Base-by-base conservation (phyloP, 495 filamentous ascomycete species). In the Friedmanniomyces simplex region DNA sequence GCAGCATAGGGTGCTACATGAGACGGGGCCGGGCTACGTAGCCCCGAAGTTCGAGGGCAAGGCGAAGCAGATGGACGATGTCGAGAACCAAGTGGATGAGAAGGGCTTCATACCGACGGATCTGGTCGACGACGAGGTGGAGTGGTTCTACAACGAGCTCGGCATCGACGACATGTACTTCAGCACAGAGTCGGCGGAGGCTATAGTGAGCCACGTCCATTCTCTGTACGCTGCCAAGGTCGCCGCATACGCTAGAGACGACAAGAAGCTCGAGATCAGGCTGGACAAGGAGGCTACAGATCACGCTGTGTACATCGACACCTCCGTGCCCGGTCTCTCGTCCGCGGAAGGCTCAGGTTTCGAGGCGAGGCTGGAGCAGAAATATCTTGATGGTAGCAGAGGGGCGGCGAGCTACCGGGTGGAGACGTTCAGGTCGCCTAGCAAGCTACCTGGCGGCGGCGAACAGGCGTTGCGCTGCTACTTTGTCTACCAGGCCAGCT, bases 121-220 rank as follows among this genome's bases (percentile, higher is more conserved):
- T 42, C 86, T 96, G 61, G 79, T 96, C 37, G 82, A 90, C 55
- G 79, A 82, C 1, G 89, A 98, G 72, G 88, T 89, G 30, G 78
- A 79, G 18, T 97, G 93, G 94, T 98, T 98, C 77, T 98, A 98
- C 74, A 87, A 93, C 63, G 86, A 90, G 69, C 79, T 98, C 14
- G 94, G 93, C 52, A 98, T 98, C 66, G 93, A 98, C 71, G 93
- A 98, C 72, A 91, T 95, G 75, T 98, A 98, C 74, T 98, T 98
- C 77, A 86, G 95, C 69, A 88, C 89, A 36, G 93, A 98, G 74
- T 79, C 80, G 2, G 85, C 83, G 24, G 86, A 90, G 42, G 88
- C 86, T 62, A 91, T 98, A 60, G 86, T 89, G 58, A 95, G 86
- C 66, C 87, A 96, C 68, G 89, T 98, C 61, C 91, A 90, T 50